phyloP scores from a whole-genome alignment of 257 asterid genomes.

The Capsicum rhomboideum region DNA sequence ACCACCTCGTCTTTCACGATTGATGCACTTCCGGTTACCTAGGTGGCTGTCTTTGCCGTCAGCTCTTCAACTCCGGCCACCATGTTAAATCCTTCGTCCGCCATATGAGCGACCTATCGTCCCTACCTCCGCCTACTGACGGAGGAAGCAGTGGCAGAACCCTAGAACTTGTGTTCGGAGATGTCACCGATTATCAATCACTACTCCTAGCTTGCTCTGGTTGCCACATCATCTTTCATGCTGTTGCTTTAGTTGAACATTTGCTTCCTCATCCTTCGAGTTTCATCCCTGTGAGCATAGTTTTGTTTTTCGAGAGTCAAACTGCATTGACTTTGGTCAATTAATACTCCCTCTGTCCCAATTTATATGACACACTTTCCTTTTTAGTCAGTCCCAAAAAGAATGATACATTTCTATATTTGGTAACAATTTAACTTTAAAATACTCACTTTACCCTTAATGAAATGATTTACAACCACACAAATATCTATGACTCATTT shows the following conservation, averaged over 20 bases:
- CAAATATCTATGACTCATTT: too few species aligned
- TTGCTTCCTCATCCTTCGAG: conserved; percentile 84
- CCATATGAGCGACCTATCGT: conserved; percentile 61
- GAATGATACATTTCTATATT: too few species aligned
- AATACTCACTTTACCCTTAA: too few species aligned
- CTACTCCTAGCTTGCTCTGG: conserved; percentile 62
- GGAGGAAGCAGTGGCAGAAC: conserved; percentile 29
- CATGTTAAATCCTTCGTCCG: conserved; percentile 85
- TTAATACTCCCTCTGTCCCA: too few species aligned
- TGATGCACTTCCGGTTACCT: conserved; percentile 92
- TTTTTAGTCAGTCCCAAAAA: too few species aligned
- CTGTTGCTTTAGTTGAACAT: conserved; percentile 92
- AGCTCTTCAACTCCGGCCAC: conserved; percentile 57
- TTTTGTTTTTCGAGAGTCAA: not conserved
- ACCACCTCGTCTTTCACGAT: too few species aligned
- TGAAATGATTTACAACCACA: too few species aligned
- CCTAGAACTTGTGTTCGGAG: conserved; percentile 68
- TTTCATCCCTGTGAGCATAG: conserved; percentile 38
- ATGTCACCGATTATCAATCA: conserved; percentile 68
- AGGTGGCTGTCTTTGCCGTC: conserved; percentile 85
- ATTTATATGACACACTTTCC: too few species aligned
- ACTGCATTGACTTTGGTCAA: too few species aligned
- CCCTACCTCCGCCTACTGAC: conserved; percentile 41
- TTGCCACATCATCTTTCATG: conserved; percentile 80
- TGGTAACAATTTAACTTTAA: too few species aligned